Evolutionary conservation across 768 basidiomycete genomes (phyloP).

Genomic region (Kwoniella dendrophila): DNA sequence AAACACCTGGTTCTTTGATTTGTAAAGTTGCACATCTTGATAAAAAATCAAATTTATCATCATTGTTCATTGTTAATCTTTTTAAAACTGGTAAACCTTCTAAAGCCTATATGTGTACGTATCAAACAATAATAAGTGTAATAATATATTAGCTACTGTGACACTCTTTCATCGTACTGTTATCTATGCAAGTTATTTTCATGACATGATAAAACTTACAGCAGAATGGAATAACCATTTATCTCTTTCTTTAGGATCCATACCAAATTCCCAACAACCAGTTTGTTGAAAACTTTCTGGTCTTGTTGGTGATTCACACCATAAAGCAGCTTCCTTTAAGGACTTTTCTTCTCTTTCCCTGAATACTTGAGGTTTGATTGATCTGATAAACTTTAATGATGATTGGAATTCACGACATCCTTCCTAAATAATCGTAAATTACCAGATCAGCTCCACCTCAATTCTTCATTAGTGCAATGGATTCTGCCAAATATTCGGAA

Average conservation of each 20-base stretch:
- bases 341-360: slow-evolving; percentile 31
- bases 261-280: slow-evolving; percentile 69
- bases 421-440: too few species aligned
- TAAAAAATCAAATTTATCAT: slow-evolving; percentile 72
- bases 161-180: too few species aligned
- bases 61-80: slow-evolving; percentile 67
- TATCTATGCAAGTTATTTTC: too few species aligned
- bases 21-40: slow-evolving; percentile 72
- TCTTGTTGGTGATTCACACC: slow-evolving; percentile 39
- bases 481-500: too few species aligned
- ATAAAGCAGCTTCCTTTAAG: slow-evolving; percentile 29
- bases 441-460: too few species aligned
- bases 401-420: slow-evolving; percentile 70
- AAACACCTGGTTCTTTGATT: slow-evolving; percentile 73
- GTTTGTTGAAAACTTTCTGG: slow-evolving; percentile 39
- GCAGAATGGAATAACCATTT: slow-evolving; percentile 72
- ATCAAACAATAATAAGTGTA: background rate
- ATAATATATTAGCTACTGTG: too few species aligned
- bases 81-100: slow-evolving; percentile 67
- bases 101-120: slow-evolving; percentile 35
- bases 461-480: too few species aligned
- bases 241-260: slow-evolving; percentile 61
- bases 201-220: slow-evolving; percentile 58
- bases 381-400: slow-evolving; percentile 65
- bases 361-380: slow-evolving; percentile 51